Base-by-base conservation (phyloP, 495 filamentous ascomycete genomes). In the Neurospora sp. region DNA sequence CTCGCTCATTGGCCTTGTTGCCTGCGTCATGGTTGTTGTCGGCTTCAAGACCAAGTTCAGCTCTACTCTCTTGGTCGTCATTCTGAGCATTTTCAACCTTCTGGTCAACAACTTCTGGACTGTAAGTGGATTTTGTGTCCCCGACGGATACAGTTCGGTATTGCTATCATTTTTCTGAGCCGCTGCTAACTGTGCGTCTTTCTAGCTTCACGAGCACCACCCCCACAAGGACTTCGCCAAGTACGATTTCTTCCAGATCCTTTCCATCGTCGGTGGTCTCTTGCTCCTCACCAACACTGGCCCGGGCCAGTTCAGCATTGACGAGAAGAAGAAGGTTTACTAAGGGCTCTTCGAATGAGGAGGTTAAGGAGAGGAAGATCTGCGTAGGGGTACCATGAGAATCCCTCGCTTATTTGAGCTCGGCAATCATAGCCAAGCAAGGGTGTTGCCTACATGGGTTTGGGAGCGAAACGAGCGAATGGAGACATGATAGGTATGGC, bases 271-370 rank as follows among this genome's bases (percentile, higher is more conserved):
- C 73, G 96, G 96, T 71, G 96, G 96, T 78, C 91, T 99, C 68
- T 86, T 99, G 68, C 90, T 99, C 72, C 88, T 99, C 71, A 93
- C 97, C 82, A 99, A 99, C 89, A 98, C 95, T 90, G 96, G 96
- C 71, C 96, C 96, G 14, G 96, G 96, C 68, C 93, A 97, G 83
- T 91, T 98, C 85, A 96, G 92, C 81, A 93, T 99, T 83, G 96
- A 99, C 82, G 96, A 98, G 88, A 99, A 99, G 91, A 99, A 99
- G 91, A 99, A 99, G 88, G 96, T 99, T 74, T 99, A 99, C 84
- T 99, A 92, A 70, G 53, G 38, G 31, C 16, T 16, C 14, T 37
- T 7, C 12, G 53, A 16, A 18, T 18, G 53, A 65, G 53, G 53
- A 65, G 48, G 48, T 12, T 5, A 59, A 59, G 48, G 20, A 5